These are phyloP conservation scores for Curvularia lunata DNA, from an alignment of 2,329 filamentous ascomycete species.

Conservation along the genomic window DNA sequence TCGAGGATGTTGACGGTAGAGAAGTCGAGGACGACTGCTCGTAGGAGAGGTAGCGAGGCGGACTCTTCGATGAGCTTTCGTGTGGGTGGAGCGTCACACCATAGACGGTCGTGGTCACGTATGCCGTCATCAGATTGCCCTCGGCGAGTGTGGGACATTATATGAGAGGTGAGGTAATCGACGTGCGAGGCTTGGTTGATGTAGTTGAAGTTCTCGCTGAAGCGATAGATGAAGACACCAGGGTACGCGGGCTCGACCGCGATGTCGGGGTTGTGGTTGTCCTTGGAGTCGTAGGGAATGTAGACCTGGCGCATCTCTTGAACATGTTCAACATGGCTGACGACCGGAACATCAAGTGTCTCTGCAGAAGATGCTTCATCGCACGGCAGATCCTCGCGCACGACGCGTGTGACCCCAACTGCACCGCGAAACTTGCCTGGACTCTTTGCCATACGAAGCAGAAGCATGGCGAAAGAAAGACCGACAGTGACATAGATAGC, in stretches of 20 bases:
- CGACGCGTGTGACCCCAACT: slow-evolving; percentile 25
- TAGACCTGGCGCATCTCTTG: slow-evolving; percentile 24
- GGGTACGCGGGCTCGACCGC: slow-evolving; percentile 70
- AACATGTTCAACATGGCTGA: not conserved
- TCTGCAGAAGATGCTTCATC: slow-evolving; percentile 45
- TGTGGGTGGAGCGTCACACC: slow-evolving; percentile 59
- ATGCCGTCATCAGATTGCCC: slow-evolving; percentile 29
- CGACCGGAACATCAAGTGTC: slow-evolving; percentile 2
- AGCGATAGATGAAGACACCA: slow-evolving; percentile 92
- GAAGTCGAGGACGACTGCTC: slow-evolving; percentile 64
- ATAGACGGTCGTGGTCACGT: slow-evolving; percentile 55
- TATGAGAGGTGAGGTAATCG: slow-evolving; percentile 72
- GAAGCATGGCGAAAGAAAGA: slow-evolving; percentile 74
- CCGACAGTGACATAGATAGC: slow-evolving; percentile 86
- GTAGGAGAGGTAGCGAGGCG: slow-evolving; percentile 54
- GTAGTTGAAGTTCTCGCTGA: slow-evolving; percentile 92
- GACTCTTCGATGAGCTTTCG: slow-evolving; percentile 16
- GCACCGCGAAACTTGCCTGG: slow-evolving; percentile 34
- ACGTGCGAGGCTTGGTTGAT: slow-evolving; percentile 86
- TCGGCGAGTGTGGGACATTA: slow-evolving; percentile 59
- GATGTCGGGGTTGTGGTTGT: slow-evolving; percentile 62
- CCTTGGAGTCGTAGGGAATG: slow-evolving; percentile 55
- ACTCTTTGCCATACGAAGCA: slow-evolving; percentile 65
- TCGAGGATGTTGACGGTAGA: slow-evolving; percentile 63
- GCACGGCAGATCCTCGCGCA: slow-evolving; percentile 59